Conservation (phyloP, 2,329 filamentous ascomycete species). For the Xylariaceae sp. region DNA sequence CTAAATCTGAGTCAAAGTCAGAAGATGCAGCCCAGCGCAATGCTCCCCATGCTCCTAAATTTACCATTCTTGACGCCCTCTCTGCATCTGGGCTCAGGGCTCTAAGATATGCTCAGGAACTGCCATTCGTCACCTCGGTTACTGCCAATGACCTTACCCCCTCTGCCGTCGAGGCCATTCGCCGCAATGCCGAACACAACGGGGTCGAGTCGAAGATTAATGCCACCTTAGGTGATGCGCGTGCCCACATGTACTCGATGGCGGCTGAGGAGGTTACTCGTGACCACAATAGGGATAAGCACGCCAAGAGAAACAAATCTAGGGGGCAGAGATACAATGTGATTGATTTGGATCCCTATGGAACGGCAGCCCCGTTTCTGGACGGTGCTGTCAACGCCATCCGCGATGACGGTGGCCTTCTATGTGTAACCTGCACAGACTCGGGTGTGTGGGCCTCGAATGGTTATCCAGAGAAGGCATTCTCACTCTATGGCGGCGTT, state of each 20-base stretch:
- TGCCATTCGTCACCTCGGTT: slow-evolving; percentile 81
- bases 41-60: slow-evolving; percentile 51
- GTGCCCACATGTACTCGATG: slow-evolving; percentile 86
- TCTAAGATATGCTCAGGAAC: slow-evolving; percentile 87
- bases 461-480: slow-evolving; percentile 93
- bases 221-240: slow-evolving; percentile 80
- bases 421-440: slow-evolving; percentile 97
- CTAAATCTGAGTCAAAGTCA: slow-evolving; percentile 22
- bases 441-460: slow-evolving; percentile 94
- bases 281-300: slow-evolving; percentile 46
- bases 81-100: slow-evolving; percentile 93
- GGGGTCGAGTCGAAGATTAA: slow-evolving; percentile 72
- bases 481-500: slow-evolving; percentile 88
- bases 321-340: slow-evolving; percentile 79
- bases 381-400: slow-evolving; percentile 89
- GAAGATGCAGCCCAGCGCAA: slow-evolving; percentile 27
- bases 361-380: slow-evolving; percentile 89
- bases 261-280: slow-evolving; percentile 61
- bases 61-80: slow-evolving; percentile 92
- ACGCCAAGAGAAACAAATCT: slow-evolving; percentile 46
- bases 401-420: slow-evolving; percentile 81
- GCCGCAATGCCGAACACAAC: slow-evolving; percentile 86
- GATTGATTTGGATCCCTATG: slow-evolving; percentile 96
- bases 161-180: slow-evolving; percentile 80
- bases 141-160: slow-evolving; percentile 89